A percentile compares a stretch with the other conserved stretches of the same genome.
Conservation (phyloP, 2,329 filamentous ascomycete genomes). For the Trichoderma sp. region DNA sequence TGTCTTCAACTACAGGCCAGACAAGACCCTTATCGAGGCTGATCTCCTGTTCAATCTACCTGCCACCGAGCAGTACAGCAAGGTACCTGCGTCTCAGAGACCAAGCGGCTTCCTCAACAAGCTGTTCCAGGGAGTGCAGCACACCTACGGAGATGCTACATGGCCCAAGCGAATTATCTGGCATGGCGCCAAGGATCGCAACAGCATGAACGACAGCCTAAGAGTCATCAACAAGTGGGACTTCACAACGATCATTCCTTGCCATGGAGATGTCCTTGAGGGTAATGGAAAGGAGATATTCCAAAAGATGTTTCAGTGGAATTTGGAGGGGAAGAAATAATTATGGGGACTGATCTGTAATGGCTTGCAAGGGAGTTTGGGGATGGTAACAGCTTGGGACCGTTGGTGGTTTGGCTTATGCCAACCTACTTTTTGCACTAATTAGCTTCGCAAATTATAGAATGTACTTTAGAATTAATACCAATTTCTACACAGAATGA, state of each 20-base stretch:
- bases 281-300: slow-evolving; percentile 70
- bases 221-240: slow-evolving; percentile 73
- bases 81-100: slow-evolving; percentile 43
- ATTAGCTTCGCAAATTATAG: neutral
- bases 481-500: neutral
- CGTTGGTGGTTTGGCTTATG: slow-evolving; percentile 28
- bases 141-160: slow-evolving; percentile 61
- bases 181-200: slow-evolving; percentile 67
- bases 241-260: slow-evolving; percentile 81
- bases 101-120: slow-evolving; percentile 37
- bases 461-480: neutral
- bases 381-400: neutral
- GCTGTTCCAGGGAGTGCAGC: slow-evolving; percentile 54
- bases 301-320: slow-evolving; percentile 78
- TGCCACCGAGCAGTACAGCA: slow-evolving; percentile 81
- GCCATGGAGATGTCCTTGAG: slow-evolving; percentile 89
- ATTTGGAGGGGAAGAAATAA: slow-evolving; percentile 48
- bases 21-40: slow-evolving; percentile 77
- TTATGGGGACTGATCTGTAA: neutral
- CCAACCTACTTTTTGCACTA: neutral
- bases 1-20: slow-evolving; percentile 79
- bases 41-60: slow-evolving; percentile 93
- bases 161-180: slow-evolving; percentile 80
- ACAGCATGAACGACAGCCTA: slow-evolving; percentile 67
- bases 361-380: neutral